Percentiles rank a stretch among this genome's conserved stretches.
Conservation (phyloP, 2,329 filamentous ascomycete genomes). For the Bipolaris zeicola region DNA sequence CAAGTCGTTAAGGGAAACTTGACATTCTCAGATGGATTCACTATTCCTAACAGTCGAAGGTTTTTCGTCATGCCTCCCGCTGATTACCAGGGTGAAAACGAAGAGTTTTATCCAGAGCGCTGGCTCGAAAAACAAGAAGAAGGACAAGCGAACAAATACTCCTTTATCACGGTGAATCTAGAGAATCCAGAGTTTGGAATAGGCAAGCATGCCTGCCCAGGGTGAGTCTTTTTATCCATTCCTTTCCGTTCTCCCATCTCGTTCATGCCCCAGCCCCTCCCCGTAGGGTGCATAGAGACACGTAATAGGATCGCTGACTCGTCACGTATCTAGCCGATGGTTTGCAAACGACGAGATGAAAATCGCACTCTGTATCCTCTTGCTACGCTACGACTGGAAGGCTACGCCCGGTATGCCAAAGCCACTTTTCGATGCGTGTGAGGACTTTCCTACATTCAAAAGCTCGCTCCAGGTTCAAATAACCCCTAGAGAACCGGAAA, state of each 20-base stretch:
- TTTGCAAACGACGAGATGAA: slow-evolving; percentile 2
- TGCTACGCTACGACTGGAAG: neutral
- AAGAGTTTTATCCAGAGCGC: slow-evolving; percentile 1
- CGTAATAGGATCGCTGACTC: neutral
- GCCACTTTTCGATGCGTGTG: neutral
- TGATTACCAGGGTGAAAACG: neutral
- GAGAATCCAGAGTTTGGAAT: neutral
- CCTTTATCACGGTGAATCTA: neutral
- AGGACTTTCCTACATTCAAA: neutral
- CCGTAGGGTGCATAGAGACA: too few relatives aligned
- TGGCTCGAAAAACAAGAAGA: neutral
- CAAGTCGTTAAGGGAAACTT: neutral
- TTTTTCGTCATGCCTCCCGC: neutral
- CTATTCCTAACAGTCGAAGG: neutral
- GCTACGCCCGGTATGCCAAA: neutral
- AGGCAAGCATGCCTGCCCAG: slow-evolving; percentile 1
- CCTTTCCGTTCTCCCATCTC: neutral
- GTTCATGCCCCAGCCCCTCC: neutral
- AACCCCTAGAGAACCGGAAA: neutral
- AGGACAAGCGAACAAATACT: neutral
- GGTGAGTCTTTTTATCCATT: neutral
- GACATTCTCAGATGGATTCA: neutral
- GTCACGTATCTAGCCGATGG: neutral
- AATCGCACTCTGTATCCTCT: neutral
- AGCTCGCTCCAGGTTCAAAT: neutral